These are phyloP conservation scores for Penicillium dipodomyicola DNA, from an alignment of 495 filamentous ascomycete genomes.

Conservation along the genomic window DNA sequence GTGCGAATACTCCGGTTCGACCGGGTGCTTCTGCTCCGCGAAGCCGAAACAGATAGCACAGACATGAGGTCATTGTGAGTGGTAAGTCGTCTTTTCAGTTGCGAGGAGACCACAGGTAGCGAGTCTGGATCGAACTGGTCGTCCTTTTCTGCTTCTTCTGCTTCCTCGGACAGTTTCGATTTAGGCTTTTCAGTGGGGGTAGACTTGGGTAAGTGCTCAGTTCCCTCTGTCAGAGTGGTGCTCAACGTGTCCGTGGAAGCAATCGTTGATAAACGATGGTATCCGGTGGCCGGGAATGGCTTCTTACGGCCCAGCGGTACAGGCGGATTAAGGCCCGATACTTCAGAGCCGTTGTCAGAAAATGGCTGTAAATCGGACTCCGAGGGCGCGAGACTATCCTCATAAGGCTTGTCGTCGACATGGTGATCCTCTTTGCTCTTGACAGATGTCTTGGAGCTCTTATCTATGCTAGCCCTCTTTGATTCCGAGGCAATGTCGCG, in stretches of 20 bases:
- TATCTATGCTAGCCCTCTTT: conserved; percentile 14
- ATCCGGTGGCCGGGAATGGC: conserved; percentile 60
- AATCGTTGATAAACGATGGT: conserved; percentile 73
- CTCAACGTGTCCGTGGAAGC: conserved; percentile 61
- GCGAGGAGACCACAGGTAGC: conserved; percentile 44
- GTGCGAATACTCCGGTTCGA: conserved; percentile 72
- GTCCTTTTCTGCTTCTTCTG: conserved; percentile 35
- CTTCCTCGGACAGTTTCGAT: conserved; percentile 18
- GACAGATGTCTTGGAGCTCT: background rate
- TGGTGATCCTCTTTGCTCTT: conserved; percentile 19
- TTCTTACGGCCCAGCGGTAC: conserved; percentile 43
- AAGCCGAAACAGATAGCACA: conserved; percentile 74
- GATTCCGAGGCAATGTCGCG: conserved; percentile 2
- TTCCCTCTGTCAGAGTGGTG: conserved; percentile 38
- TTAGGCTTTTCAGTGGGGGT: background rate
- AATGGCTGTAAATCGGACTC: conserved; percentile 30
- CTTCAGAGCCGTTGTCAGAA: conserved; percentile 39
- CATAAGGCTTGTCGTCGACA: conserved; percentile 19
- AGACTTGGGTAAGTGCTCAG: conserved; percentile 16
- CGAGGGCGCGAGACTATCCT: conserved; percentile 26
- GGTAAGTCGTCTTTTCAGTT: conserved; percentile 70
- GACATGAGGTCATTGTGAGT: conserved; percentile 94
- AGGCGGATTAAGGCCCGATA: conserved; percentile 40
- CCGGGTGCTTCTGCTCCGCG: conserved; percentile 62
- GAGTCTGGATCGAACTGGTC: conserved; percentile 47